phyloP scores from a whole-genome alignment of 176 grass and related monocot species.

The Bolboschoenus planiculmis region DNA sequence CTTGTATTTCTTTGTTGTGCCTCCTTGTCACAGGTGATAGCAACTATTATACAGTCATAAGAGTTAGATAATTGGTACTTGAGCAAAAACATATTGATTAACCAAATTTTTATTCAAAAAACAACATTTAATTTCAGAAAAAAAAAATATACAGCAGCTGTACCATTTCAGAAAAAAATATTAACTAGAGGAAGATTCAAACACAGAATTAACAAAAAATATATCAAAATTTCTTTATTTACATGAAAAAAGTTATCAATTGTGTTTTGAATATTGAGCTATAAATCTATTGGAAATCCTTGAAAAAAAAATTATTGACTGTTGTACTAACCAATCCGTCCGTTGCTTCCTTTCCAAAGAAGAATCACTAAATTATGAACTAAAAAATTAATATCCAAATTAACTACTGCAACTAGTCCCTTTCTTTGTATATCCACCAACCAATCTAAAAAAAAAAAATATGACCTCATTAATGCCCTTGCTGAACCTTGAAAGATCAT shows the following conservation, averaged over 20 bases:
- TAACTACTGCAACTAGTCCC: background rate
- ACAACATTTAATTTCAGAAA: background rate
- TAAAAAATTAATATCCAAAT: background rate
- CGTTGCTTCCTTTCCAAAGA: background rate
- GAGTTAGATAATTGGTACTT: background rate
- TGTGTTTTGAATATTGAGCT: background rate
- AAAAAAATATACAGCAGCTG: background rate
- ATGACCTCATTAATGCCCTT: background rate
- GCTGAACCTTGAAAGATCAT: background rate
- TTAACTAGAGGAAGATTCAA: background rate
- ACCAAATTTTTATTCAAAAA: background rate
- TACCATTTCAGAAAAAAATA: background rate
- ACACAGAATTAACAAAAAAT: background rate
- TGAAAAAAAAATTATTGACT: background rate
- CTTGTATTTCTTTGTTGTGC: background rate
- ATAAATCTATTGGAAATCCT: background rate
- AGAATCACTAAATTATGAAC: background rate
- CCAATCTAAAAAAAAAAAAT: background rate
- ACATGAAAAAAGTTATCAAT: background rate
- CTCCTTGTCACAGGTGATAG: slow-evolving; percentile 3
- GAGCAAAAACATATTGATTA: background rate
- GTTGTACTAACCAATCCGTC: background rate
- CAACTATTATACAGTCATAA: background rate
- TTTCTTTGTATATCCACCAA: background rate
- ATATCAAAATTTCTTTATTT: slow-evolving; percentile 5